Evolutionary conservation across 768 basidiomycete species (phyloP).

Genomic region (Leucosporidium creatinivorum): DNA sequence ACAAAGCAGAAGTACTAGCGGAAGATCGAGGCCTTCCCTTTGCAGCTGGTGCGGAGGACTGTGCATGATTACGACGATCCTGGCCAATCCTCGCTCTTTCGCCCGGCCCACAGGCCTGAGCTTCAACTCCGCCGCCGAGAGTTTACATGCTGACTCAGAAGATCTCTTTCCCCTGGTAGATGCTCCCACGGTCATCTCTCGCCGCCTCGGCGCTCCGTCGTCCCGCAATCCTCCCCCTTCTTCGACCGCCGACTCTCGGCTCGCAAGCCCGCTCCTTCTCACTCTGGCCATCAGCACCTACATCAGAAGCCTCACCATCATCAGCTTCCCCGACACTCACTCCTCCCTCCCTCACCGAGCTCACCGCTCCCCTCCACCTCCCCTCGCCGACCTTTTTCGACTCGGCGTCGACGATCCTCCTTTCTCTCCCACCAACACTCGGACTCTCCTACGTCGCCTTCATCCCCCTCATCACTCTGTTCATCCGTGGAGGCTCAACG

Average conservation of each 20-base stretch:
- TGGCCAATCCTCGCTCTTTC: too few relatives aligned
- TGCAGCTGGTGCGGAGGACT: too few relatives aligned
- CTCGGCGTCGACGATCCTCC: conserved; percentile 22
- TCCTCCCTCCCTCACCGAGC: neutral
- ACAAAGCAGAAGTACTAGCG: too few relatives aligned
- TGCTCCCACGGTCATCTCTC: too few relatives aligned
- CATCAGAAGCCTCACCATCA: neutral
- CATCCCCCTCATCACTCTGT: conserved; percentile 41
- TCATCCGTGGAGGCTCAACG: conserved; percentile 39
- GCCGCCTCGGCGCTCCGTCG: too few relatives aligned
- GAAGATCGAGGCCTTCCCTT: too few relatives aligned
- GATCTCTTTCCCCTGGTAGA: too few relatives aligned
- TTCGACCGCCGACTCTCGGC: neutral
- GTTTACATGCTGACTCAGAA: too few relatives aligned
- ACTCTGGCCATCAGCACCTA: neutral
- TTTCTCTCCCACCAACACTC: conserved; percentile 34
- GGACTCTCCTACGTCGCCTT: conserved; percentile 37
- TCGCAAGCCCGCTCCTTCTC: conserved; percentile 1
- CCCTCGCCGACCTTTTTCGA: conserved; percentile 32
- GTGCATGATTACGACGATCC: too few relatives aligned
- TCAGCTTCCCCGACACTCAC: neutral
- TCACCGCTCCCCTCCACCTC: conserved; percentile 1
- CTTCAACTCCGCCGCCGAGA: too few relatives aligned
- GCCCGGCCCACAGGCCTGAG: too few relatives aligned
- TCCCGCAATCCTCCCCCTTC: neutral